A percentile compares a stretch with the other conserved stretches of the same genome.
Conservation (phyloP, 768 basidiomycete species). For the Auricularia sp. region DNA sequence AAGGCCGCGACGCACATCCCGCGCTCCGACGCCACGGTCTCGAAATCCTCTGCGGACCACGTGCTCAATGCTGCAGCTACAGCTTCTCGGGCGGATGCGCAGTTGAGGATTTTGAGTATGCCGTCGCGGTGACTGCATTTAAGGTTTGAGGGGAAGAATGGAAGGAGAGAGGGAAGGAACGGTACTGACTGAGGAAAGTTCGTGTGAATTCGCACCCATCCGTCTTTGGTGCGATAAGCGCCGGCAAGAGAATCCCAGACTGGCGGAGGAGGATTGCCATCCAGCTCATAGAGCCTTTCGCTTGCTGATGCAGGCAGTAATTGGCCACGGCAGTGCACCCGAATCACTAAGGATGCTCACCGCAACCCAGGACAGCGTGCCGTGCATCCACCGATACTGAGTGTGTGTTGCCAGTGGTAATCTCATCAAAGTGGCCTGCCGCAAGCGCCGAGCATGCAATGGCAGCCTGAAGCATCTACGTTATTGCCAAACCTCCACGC, state of each 20-base stretch:
- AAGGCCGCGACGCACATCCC: conserved; percentile 43
- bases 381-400: conserved; percentile 42
- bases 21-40: conserved; percentile 32
- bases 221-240: conserved; percentile 38
- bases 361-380: conserved; percentile 46
- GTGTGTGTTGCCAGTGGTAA: conserved; percentile 37
- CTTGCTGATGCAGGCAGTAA: conserved; percentile 26
- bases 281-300: conserved; percentile 39
- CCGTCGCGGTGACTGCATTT: conserved; percentile 37
- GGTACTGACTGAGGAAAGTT: conserved; percentile 50
- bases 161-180: not conserved
- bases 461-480: conserved; percentile 23
- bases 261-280: conserved; percentile 23
- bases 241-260: conserved; percentile 44
- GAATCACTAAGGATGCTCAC: conserved; percentile 21
- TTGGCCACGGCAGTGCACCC: too few species aligned
- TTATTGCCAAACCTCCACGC: not conserved
- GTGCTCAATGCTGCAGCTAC: conserved; percentile 29
- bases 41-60: conserved; percentile 38
- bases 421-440: conserved; percentile 37
- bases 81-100: conserved; percentile 25
- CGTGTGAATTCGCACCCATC: conserved; percentile 47
- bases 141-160: not conserved
- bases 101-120: conserved; percentile 35
- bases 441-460: conserved; percentile 44